Evolutionary conservation across 208 protist genomes (phyloP).

Genomic region (Leishmania aethiopica): DNA sequence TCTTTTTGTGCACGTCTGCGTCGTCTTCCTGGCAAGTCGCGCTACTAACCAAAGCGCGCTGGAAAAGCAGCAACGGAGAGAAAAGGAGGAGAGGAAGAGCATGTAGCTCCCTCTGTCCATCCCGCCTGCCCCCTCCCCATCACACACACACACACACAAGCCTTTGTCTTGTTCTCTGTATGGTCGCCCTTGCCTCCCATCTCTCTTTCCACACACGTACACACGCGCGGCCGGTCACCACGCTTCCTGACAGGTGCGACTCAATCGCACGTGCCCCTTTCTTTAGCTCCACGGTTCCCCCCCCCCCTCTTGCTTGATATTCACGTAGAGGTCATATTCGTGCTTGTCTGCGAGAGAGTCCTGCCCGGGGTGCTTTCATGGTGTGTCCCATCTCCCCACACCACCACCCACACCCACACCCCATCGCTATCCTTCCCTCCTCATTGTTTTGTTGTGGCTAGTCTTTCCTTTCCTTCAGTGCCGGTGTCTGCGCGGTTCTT

Average conservation of each 20-base stretch:
- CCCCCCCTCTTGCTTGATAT: background rate
- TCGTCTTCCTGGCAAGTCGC: background rate
- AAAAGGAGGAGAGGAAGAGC: background rate
- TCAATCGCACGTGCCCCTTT: background rate
- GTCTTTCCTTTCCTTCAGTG: no score
- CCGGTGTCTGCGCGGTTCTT: background rate
- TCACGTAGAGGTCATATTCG: background rate
- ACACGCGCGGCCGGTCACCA: background rate
- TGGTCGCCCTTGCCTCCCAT: background rate
- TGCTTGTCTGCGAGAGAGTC: background rate
- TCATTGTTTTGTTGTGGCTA: background rate
- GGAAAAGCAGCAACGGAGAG: background rate
- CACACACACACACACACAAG: background rate
- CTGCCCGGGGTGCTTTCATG: background rate
- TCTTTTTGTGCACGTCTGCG: background rate
- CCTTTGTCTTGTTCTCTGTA: background rate
- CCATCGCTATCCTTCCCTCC: background rate
- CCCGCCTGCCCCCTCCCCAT: background rate
- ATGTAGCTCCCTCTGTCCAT: background rate
- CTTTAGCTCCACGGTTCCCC: background rate
- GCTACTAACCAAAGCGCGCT: background rate
- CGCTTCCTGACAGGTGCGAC: background rate
- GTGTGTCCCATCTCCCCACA: background rate
- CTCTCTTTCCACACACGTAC: background rate
- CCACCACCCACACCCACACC: background rate